These are phyloP conservation scores for Withania somnifera DNA, from an alignment of 305 asterid genomes.

Conservation along the genomic window DNA sequence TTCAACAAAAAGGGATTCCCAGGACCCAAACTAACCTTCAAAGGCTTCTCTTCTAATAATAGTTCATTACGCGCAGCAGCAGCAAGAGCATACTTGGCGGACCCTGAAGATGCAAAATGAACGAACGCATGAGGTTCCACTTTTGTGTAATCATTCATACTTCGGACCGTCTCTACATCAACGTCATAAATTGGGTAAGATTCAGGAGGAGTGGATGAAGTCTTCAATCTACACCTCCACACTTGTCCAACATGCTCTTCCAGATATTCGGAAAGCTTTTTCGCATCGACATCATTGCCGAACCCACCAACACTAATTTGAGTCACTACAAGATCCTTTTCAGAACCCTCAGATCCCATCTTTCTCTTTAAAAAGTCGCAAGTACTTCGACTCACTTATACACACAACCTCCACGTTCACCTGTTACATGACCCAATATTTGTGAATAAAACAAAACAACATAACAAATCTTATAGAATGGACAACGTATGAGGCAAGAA, in stretches of 20 bases:
- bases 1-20: conserved; percentile 56
- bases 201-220: conserved; percentile 78
- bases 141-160: conserved; percentile 35
- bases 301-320: conserved; percentile 85
- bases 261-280: conserved; percentile 43
- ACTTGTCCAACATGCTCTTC: conserved; percentile 56
- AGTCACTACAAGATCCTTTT: conserved; percentile 37
- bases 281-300: conserved; percentile 42
- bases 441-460: background rate
- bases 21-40: conserved; percentile 73
- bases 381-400: background rate
- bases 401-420: background rate
- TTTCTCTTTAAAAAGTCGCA: background rate
- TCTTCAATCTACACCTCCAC: conserved; percentile 86
- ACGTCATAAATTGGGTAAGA: conserved; percentile 51
- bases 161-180: conserved; percentile 23
- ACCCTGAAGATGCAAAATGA: conserved; percentile 57
- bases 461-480: background rate
- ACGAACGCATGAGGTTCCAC: conserved; percentile 81
- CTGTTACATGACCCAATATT: background rate
- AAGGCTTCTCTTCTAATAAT: conserved; percentile 17
- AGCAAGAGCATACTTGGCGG: conserved; percentile 42
- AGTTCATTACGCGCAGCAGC: conserved; percentile 52
- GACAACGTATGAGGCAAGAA: background rate
- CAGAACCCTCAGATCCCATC: conserved; percentile 43